Conservation (phyloP, 805 yeast genomes). For the Maudiozyma pseudohumilis region DNA sequence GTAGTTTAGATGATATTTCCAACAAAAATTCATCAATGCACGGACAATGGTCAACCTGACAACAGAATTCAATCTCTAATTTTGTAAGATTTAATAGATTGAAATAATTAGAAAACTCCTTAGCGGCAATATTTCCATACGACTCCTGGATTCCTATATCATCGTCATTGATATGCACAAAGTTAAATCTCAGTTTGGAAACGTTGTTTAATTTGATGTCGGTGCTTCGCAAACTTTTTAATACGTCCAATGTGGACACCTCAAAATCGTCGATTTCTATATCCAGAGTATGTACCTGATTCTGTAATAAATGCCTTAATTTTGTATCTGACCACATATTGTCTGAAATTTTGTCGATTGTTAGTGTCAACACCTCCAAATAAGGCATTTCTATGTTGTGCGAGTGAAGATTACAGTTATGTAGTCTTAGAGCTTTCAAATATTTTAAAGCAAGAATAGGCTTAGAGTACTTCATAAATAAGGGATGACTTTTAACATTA, state of each 20-base stretch:
- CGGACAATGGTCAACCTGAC: constrained; percentile 37
- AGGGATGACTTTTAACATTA: constrained; percentile 14
- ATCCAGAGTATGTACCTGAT: constrained; percentile 7
- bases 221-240: constrained; percentile 15
- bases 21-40: constrained; percentile 38
- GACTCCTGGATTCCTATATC: constrained; percentile 32
- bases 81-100: constrained; percentile 27
- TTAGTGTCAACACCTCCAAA: not conserved
- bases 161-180: constrained; percentile 38
- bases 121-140: no score
- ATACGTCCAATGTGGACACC: constrained; percentile 30
- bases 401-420: constrained; percentile 2
- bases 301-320: not conserved
- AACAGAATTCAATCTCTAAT: constrained; percentile 46
- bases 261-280: constrained; percentile 29
- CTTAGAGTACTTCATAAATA: constrained; percentile 9
- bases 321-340: not conserved
- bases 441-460: constrained; percentile 6
- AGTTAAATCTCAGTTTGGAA: constrained; percentile 32
- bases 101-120: constrained; percentile 7
- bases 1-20: constrained; percentile 29
- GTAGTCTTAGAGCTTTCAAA: constrained; percentile 10
- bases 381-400: not conserved
- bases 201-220: constrained; percentile 16
- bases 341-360: not conserved